Percentiles rank a stretch among this genome's conserved stretches.
Conservation (phyloP, 2,329 filamentous ascomycete genomes). For the Fusarium sororula region DNA sequence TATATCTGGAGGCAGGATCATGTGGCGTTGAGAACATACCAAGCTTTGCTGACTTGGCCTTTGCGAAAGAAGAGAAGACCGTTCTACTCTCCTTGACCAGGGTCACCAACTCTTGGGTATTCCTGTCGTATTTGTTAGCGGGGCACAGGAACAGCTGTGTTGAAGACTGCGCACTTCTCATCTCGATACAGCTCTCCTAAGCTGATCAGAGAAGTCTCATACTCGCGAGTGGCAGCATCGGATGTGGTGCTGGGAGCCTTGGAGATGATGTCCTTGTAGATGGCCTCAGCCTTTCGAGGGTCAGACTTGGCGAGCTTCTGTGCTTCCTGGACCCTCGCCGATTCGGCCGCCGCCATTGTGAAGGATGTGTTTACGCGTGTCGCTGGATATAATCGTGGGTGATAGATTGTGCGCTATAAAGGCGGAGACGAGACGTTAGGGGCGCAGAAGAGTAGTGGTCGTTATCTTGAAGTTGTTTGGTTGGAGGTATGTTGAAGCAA, state of each 20-base stretch:
- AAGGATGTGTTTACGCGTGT: constrained; percentile 23
- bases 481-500: constrained; percentile 28
- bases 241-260: constrained; percentile 83
- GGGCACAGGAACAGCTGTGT: constrained; percentile 1
- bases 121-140: constrained; percentile 58
- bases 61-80: constrained; percentile 94
- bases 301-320: constrained; percentile 83
- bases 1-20: not conserved
- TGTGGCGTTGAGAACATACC: constrained; percentile 65
- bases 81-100: constrained; percentile 90
- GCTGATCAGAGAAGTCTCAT: constrained; percentile 87
- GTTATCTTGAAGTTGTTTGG: constrained; percentile 31
- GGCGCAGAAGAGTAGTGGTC: constrained; percentile 8
- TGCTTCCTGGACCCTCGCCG: constrained; percentile 82
- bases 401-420: not conserved
- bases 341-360: constrained; percentile 67
- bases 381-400: not conserved
- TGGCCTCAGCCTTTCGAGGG: constrained; percentile 82
- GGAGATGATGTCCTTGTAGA: constrained; percentile 90
- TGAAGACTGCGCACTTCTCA: constrained; percentile 69
- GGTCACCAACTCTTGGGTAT: constrained; percentile 84
- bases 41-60: constrained; percentile 98
- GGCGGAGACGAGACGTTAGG: not conserved
- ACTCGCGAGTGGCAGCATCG: constrained; percentile 88
- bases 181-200: constrained; percentile 94